Base-by-base conservation (phyloP, 2,329 filamentous ascomycete species). In the Calonectria naviculata region DNA sequence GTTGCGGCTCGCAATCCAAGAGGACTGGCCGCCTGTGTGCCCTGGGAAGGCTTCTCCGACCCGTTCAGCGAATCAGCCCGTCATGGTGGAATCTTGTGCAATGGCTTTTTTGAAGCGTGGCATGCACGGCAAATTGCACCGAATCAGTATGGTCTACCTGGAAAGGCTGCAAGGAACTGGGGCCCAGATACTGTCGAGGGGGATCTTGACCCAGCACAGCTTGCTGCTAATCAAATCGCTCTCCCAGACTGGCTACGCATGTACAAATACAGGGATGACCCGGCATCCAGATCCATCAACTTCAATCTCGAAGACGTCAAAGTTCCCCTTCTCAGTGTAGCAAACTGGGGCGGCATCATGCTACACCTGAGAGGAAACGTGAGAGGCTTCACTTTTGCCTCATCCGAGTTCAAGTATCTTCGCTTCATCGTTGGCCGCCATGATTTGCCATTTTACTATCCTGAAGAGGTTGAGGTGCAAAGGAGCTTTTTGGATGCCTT, bases 381-480 rank as follows among this genome's bases (percentile, higher is more conserved):
- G 8, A 86, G 91, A 76, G 92, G 92, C 0, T 94, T 87, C 71
- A 82, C 84, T 2, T 85, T 90, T 54, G 91, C 92, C 0, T 90
- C 90, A 0, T 93, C 91, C 0, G 84, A 90, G 69, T 83, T 90
- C 71, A 94, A 94, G 79, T 94, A 91, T 74, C 84, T 94, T 0
- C 87, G 92, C 19, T 90, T 93, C 79, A 91, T 93, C 76, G 90
- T 88, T 1, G 92, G 92, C 15, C 86, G 92, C 0, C 92, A 94
- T 72, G 92, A 94, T 76, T 83, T 94, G 2, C 92, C 92, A 0
- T 93, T 94, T 80, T 94, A 93, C 82, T 93, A 93, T 79, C 80
- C 87, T 1, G 89, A 93, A 60, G 90, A 93, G 73, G 91, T 92
- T 0, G 90, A 92, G 71, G 75, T 94, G 0, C 92, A 94, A 78